Percentiles rank a stretch among this genome's conserved stretches.
Conservation (phyloP, 805 yeast species). For the Metschnikowia bowlesiae region DNA sequence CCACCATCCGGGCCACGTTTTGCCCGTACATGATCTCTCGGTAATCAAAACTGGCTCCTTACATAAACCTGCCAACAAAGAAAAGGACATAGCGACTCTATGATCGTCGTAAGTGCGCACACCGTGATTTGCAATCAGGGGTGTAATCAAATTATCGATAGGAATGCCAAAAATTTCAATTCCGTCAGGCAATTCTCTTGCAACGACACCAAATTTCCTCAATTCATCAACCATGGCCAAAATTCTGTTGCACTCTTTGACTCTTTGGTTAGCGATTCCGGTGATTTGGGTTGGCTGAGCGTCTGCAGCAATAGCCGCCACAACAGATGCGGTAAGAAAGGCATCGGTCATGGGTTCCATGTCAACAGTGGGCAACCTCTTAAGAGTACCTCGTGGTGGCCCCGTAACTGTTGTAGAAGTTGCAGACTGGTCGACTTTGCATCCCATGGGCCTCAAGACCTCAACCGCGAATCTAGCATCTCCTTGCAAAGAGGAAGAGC, state of each 20-base stretch:
- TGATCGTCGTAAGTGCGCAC: slow-evolving; percentile 88
- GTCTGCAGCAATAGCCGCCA: slow-evolving; percentile 80
- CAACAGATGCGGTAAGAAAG: slow-evolving; percentile 91
- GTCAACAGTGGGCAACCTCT: slow-evolving; percentile 72
- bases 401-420: slow-evolving; percentile 91
- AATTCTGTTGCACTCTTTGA: slow-evolving; percentile 94
- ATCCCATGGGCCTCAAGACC: slow-evolving; percentile 93
- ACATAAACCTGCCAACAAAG: slow-evolving; percentile 75
- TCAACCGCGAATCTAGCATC: slow-evolving; percentile 96
- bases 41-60: slow-evolving; percentile 62
- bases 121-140: slow-evolving; percentile 50
- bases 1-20: slow-evolving; percentile 99
- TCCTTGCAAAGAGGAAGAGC: slow-evolving; percentile 87
- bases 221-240: slow-evolving; percentile 89
- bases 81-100: slow-evolving; percentile 96
- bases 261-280: slow-evolving; percentile 97
- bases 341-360: slow-evolving; percentile 99
- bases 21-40: slow-evolving; percentile 90
- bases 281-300: slow-evolving; percentile 64
- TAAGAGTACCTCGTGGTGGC: slow-evolving; percentile 65
- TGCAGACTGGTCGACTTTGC: slow-evolving; percentile 75
- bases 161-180: slow-evolving; percentile 76
- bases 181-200: slow-evolving; percentile 88
- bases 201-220: slow-evolving; percentile 83
- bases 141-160: slow-evolving; percentile 48